A percentile compares a stretch with the other conserved stretches of the same genome.
Evolutionary conservation across 2,329 filamentous ascomycete genomes (phyloP).

Genomic region (Chrysoporthe cubensis): DNA sequence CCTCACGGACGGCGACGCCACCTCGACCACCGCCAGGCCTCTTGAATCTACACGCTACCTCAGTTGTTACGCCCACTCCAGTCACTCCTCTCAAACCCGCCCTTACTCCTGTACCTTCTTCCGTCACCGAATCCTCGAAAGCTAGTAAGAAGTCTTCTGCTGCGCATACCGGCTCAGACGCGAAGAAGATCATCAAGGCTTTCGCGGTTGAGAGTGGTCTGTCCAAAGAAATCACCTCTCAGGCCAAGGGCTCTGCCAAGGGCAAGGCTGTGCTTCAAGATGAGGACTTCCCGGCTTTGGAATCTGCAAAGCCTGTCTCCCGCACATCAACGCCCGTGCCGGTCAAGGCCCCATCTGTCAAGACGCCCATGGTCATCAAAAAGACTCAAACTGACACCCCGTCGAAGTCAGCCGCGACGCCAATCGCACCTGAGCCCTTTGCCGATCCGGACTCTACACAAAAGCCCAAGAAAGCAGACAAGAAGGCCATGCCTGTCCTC

Average conservation of each 20-base stretch:
- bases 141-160: conserved; percentile 32
- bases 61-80: conserved; percentile 32
- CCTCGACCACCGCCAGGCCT: conserved; percentile 29
- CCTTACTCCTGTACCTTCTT: conserved; percentile 30
- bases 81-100: conserved; percentile 40
- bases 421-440: conserved; percentile 13
- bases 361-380: conserved; percentile 40
- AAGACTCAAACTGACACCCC: conserved; percentile 35
- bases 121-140: conserved; percentile 29
- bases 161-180: conserved; percentile 29
- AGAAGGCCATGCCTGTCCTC: conserved; percentile 47
- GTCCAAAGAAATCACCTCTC: conserved; percentile 50
- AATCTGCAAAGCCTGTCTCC: conserved; percentile 46
- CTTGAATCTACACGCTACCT: conserved; percentile 20
- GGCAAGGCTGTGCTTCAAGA: conserved; percentile 52
- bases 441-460: conserved; percentile 8
- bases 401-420: conserved; percentile 25
- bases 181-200: conserved; percentile 44
- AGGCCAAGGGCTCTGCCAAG: conserved; percentile 38
- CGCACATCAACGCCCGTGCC: conserved; percentile 36
- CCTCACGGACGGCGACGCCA: conserved; percentile 28
- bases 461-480: conserved; percentile 35
- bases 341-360: conserved; percentile 38
- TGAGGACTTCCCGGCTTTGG: conserved; percentile 66
- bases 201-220: conserved; percentile 50